A percentile compares a stretch with the other conserved stretches of the same genome.
Evolutionary conservation across 129 eudicot species (phyloP).

Genomic region (Pulicaria dysenterica): DNA sequence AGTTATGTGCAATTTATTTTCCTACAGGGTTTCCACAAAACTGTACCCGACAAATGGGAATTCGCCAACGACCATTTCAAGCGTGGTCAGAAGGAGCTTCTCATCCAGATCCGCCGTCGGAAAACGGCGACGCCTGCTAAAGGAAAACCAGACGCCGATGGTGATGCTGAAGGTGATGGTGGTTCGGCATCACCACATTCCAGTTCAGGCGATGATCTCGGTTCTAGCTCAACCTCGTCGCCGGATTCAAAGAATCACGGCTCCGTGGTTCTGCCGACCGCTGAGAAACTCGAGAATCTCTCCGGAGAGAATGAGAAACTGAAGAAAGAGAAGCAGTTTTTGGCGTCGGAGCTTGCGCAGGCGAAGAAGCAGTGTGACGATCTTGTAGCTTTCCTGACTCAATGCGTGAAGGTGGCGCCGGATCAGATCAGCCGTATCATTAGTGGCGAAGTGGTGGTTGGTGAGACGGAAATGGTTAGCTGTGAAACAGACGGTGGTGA

Average conservation of each 20-base stretch:
- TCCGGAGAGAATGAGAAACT: conserved; percentile 62
- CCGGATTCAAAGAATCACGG: conserved; percentile 54
- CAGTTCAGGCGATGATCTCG: conserved; percentile 57
- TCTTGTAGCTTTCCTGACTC: conserved; percentile 45
- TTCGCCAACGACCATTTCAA: conserved; percentile 72
- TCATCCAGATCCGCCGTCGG: conserved; percentile 64
- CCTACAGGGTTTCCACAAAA: conserved; percentile 80
- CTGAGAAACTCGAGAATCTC: conserved; percentile 42
- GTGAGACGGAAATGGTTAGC: conserved; percentile 19
- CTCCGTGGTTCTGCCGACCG: conserved; percentile 34
- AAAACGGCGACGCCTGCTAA: conserved; percentile 38
- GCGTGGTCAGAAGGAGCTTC: conserved; percentile 62
- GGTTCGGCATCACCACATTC: conserved; percentile 34
- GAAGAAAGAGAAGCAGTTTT: conserved; percentile 48
- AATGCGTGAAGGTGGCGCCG: conserved; percentile 55
- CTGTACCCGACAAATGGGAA: conserved; percentile 86
- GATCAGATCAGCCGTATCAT: conserved; percentile 49
- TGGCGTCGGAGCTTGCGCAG: conserved; percentile 61
- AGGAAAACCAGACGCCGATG: conserved; percentile 37
- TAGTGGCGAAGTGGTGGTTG: conserved; percentile 33
- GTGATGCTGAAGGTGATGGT: conserved; percentile 21
- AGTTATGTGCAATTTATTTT: neutral
- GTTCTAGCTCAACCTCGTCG: conserved; percentile 65
- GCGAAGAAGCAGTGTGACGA: conserved; percentile 69
- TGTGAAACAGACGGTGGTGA: neutral